Percentiles rank a stretch among this genome's conserved stretches.
Conservation (phyloP, 495 filamentous ascomycete genomes). For the Lepidopterella palustris region DNA sequence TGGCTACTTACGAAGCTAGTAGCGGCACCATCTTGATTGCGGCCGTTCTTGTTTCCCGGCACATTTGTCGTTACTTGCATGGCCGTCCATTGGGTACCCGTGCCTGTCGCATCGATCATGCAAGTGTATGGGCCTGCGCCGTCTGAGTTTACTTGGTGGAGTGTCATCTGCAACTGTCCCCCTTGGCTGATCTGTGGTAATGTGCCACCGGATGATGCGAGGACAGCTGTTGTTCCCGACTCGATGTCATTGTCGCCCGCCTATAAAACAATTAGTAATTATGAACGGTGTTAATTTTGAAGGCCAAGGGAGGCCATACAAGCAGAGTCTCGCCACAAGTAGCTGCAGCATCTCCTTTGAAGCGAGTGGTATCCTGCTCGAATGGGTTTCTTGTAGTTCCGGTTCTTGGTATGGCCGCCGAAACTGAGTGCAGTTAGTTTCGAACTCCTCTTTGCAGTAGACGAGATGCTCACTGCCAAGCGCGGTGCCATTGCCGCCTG, state of each 20-base stretch:
- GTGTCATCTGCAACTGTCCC: constrained; percentile 46
- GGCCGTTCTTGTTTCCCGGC: constrained; percentile 25
- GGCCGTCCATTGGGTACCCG: constrained; percentile 36
- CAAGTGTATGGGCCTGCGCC: constrained; percentile 50
- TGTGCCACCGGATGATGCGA: constrained; percentile 37
- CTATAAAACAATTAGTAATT: constrained; percentile 21
- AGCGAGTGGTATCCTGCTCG: constrained; percentile 50
- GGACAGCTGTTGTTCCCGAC: constrained; percentile 42
- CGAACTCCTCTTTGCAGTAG: background rate
- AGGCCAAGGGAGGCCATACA: constrained; percentile 19
- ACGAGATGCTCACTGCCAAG: constrained; percentile 34
- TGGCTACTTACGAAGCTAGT: constrained; percentile 13
- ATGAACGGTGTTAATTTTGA: no score
- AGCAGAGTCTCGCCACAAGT: constrained; percentile 30
- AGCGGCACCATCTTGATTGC: constrained; percentile 11
- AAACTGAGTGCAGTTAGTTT: constrained; percentile 35
- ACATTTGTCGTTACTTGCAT: constrained; percentile 27
- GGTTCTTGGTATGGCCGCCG: constrained; percentile 46
- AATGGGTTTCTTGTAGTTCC: constrained; percentile 47
- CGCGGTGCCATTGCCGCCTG: constrained; percentile 38
- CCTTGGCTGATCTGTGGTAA: constrained; percentile 46
- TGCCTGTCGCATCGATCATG: constrained; percentile 44
- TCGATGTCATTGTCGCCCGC: constrained; percentile 45
- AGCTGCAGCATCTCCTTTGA: constrained; percentile 35
- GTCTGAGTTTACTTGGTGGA: constrained; percentile 52